Evolutionary conservation across 2,329 filamentous ascomycete genomes (phyloP).

Genomic region (Monilinia aucupariae): DNA sequence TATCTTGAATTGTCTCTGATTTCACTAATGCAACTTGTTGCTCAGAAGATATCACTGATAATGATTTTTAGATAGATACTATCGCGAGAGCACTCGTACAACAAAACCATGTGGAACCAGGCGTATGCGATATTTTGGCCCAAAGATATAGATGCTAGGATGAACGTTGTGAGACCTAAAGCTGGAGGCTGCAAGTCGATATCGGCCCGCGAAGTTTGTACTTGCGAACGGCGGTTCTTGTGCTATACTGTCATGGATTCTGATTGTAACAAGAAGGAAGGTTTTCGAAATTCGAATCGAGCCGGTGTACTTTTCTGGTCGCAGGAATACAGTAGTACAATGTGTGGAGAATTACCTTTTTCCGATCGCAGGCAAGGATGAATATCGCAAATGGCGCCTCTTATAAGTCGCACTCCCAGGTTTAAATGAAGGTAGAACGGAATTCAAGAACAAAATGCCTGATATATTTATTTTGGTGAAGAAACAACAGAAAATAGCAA

Average conservation of each 20-base stretch:
- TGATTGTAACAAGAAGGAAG: neutral
- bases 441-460: neutral
- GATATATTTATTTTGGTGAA: neutral
- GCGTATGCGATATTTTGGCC: neutral
- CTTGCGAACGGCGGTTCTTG: neutral
- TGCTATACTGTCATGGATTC: neutral
- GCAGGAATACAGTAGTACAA: neutral
- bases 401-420: neutral
- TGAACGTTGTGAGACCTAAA: constrained; percentile 4
- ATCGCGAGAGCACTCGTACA: neutral
- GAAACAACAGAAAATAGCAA: neutral
- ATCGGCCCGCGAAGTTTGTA: constrained; percentile 3
- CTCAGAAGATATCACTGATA: neutral
- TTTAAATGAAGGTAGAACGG: neutral
- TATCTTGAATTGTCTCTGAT: neutral
- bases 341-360: neutral
- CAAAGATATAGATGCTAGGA: neutral
- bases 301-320: neutral
- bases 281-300: neutral
- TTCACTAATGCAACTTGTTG: neutral
- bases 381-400: neutral
- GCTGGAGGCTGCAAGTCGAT: neutral
- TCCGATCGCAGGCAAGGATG: neutral
- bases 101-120: neutral
- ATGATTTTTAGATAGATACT: constrained; percentile 1